Evolutionary conservation across 148 eudicot species (phyloP), one percentile per base, ranked within the genome.

Genomic region (Diospyros lotus): DNA sequence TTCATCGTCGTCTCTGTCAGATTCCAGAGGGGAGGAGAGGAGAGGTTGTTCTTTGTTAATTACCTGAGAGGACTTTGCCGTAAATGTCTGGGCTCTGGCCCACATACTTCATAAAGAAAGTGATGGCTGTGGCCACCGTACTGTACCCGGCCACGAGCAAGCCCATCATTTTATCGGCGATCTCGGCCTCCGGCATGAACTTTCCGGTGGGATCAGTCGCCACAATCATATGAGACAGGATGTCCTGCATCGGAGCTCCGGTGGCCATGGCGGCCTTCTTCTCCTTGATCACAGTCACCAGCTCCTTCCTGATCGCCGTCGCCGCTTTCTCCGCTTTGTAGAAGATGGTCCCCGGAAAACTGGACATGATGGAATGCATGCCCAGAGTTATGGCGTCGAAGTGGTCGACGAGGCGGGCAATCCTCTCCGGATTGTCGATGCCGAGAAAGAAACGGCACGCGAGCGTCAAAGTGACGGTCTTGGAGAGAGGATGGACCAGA

Each of bases 371-470:
- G 0, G 78, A 75, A 11, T 75, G 78, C 66, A 75, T 55, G 28
- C 78, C 78, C 46, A 48, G 2, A 0, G 78, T 55, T 1, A 75
- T 44, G 54, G n/a, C 46, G 58, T 75, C 78, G n/a, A 75, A 75
- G 43, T 75, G 44, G 17, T 41, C 72, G 12, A 75, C 78, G 15
- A 75, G 78, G 56, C 66, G 43, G 6, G 76, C 64, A 4, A 85
- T 71, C 2, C 78, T 72, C 4, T 46, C 10, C 39, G 73, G 77
- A 17, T 85, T 87, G 11, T 87, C 79, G 1, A 81, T 74, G 75
- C 88, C 83, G 68, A 79, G 54, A 48, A 87, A 85, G 2, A 87
- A 3, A 2, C 45, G 12, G 58, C 88, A 85, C 0, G 88, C 90
- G 7, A 87, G 66, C 18, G 80, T 84, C 18, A 85, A 85, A 18